These are phyloP conservation scores for Pisolithus marmoratus DNA, from an alignment of 768 basidiomycete genomes.

Conservation along the genomic window DNA sequence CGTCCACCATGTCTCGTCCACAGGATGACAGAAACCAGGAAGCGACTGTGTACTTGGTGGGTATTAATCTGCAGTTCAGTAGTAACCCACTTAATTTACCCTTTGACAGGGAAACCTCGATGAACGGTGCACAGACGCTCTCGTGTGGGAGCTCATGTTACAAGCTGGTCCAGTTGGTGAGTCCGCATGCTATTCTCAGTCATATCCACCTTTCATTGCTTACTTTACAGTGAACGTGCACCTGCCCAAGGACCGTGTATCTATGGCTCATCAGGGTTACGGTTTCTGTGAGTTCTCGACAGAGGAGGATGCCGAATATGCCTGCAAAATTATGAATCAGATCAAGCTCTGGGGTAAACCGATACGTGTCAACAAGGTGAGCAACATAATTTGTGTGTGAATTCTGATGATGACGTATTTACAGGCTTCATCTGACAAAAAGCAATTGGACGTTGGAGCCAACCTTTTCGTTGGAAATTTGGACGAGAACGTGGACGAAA, in stretches of 20 bases:
- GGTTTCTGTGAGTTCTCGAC: constrained; percentile 99
- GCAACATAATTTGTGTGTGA: constrained; percentile 18
- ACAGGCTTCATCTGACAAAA: constrained; percentile 96
- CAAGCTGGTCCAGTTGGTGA: constrained; percentile 98
- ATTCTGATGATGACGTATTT: constrained; percentile 1
- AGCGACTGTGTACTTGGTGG: constrained; percentile 81
- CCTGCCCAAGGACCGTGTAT: constrained; percentile 96
- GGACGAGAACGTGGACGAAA: constrained; percentile 93
- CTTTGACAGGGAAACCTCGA: constrained; percentile 84
- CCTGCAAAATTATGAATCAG: constrained; percentile 99
- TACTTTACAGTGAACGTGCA: constrained; percentile 80
- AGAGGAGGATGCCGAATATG: constrained; percentile 99
- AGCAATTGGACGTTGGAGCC: constrained; percentile 95
- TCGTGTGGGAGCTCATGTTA: constrained; percentile 98
- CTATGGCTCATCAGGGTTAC: constrained; percentile 98
- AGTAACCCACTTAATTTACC: neutral
- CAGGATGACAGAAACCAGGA: constrained; percentile 91
- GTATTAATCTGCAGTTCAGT: neutral
- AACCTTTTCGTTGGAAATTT: constrained; percentile 95
- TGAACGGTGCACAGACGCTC: constrained; percentile 88
- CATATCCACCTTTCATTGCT: neutral
- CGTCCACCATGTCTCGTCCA: constrained; percentile 37
- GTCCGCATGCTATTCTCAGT: constrained; percentile 25
- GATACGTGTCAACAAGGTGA: constrained; percentile 96
- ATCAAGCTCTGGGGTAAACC: constrained; percentile 99